Percentiles rank a stretch among this genome's conserved stretches.
Evolutionary conservation across 106 monocot species (phyloP).

Genomic region (Dendrobium nobile): DNA sequence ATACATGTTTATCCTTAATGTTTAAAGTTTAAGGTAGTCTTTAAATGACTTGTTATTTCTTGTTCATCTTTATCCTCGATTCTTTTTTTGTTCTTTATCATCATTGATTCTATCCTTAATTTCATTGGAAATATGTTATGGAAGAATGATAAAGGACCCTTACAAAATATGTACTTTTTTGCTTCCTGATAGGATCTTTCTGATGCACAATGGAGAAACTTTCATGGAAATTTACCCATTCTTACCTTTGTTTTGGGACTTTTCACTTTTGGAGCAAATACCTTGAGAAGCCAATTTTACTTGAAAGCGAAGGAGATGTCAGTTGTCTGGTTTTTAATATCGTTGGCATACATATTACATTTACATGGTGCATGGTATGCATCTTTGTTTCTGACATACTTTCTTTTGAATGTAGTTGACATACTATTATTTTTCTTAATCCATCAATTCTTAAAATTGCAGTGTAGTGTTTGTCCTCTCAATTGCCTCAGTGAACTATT

Average conservation of each 20-base stretch:
- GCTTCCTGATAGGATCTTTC: conserved; percentile 61
- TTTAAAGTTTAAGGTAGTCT: neutral
- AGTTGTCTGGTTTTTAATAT: conserved; percentile 60
- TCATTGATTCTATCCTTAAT: neutral
- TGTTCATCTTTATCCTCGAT: neutral
- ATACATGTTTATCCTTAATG: neutral
- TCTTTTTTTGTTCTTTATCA: neutral
- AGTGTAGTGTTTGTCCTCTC: conserved; percentile 68
- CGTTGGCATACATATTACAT: conserved; percentile 68
- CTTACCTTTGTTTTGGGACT: conserved; percentile 64
- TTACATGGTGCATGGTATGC: conserved; percentile 95
- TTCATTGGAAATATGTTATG: neutral
- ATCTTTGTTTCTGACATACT: conserved; percentile 1
- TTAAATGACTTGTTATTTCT: neutral
- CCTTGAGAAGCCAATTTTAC: conserved; percentile 30
- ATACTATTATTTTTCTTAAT: conserved; percentile 4
- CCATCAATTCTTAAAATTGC: conserved; percentile 27
- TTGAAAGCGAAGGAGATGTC: conserved; percentile 70
- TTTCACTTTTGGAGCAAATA: conserved; percentile 50
- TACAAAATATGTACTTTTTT: neutral
- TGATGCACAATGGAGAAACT: conserved; percentile 95
- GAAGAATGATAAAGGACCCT: neutral
- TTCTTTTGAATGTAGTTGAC: neutral
- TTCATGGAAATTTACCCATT: conserved; percentile 75
- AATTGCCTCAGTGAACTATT: conserved; percentile 61